phyloP scores from a whole-genome alignment of 1,139 yeast genomes.

The Protomyces gravidus region DNA sequence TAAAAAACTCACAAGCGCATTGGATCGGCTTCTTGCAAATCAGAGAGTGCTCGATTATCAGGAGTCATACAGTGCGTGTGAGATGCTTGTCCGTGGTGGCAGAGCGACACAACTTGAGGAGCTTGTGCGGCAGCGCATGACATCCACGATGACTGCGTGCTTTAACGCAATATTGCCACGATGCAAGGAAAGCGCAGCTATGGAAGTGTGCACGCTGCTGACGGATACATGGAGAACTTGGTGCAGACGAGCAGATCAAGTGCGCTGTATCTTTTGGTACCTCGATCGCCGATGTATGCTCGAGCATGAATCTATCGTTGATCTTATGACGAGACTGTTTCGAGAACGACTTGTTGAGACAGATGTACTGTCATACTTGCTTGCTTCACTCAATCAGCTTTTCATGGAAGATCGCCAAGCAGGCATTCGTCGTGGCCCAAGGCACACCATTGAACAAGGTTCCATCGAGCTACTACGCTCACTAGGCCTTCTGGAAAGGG shows the following conservation, averaged over 20 bases:
- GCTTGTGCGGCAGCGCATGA: background rate
- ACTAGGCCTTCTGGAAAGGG: background rate
- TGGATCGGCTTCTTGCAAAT: constrained; percentile 35
- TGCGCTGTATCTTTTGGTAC: constrained; percentile 40
- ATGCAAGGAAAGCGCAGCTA: constrained; percentile 26
- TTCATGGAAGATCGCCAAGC: background rate
- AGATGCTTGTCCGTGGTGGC: constrained; percentile 42
- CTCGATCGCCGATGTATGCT: constrained; percentile 43
- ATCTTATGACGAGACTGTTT: constrained; percentile 35
- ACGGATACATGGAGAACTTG: constrained; percentile 37
- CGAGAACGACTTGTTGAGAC: constrained; percentile 17
- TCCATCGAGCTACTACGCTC: background rate
- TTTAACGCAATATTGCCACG: background rate
- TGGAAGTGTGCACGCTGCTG: constrained; percentile 29
- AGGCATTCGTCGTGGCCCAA: background rate
- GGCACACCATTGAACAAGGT: background rate
- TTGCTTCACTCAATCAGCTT: background rate
- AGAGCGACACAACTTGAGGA: constrained; percentile 31
- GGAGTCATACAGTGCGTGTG: constrained; percentile 43
- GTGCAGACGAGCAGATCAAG: constrained; percentile 36
- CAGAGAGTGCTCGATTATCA: constrained; percentile 36
- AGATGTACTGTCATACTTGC: background rate
- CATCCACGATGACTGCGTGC: constrained; percentile 20
- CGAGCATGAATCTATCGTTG: constrained; percentile 38
- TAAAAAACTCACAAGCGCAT: constrained; percentile 35